Evolutionary conservation across 495 filamentous ascomycete genomes (phyloP), one percentile per base, ranked within the genome.

Genomic region (Xylaria sp.): DNA sequence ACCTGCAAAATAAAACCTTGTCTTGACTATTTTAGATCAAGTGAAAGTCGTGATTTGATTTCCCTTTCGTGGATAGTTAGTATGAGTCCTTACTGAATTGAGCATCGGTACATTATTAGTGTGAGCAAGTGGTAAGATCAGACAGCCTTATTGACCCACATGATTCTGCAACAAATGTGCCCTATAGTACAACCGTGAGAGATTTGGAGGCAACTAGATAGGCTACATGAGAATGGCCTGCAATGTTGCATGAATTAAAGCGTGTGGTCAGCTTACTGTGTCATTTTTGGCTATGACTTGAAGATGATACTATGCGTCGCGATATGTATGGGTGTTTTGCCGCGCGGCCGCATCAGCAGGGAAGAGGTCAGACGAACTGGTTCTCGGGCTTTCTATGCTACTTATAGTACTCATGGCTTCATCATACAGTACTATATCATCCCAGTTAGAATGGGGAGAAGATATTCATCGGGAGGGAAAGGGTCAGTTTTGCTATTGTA

Each of bases 251-350:
- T 40, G 8, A 33, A 35, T 50, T 6, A n/a, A 31, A 26, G 33
- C 26, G 48, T n/a, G 14, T 43, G 33, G 64, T 67, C 64, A 67
- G 64, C 64, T 67, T 67, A 67, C 64, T 35, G 29, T 66, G 62
- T 37, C 44, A 66, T 50, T 37, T 37, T 26, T n/a, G n/a, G 61
- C 61, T 31, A 29, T 46, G 40, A n/a, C 35, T 19, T 33, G 15
- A 44, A 24, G 31, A 62, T 11, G 37, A 62, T 62, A 62, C 35
- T 62, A 33, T 33, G 44, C 24, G 61, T 19, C 8, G 43, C 15
- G 15, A 33, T 52, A n/a, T 35, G 7, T 7, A 21, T 33, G 17
- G 29, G 17, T 33, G 26, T 1, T 2, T 43, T 9, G 43, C 46
- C 43, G 43, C 62, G 43, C 29, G 9, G 46, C 44, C 44, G 46